These are phyloP conservation scores for Phialophora verrucosa DNA, from an alignment of 2,329 filamentous ascomycete genomes.

Conservation along the genomic window DNA sequence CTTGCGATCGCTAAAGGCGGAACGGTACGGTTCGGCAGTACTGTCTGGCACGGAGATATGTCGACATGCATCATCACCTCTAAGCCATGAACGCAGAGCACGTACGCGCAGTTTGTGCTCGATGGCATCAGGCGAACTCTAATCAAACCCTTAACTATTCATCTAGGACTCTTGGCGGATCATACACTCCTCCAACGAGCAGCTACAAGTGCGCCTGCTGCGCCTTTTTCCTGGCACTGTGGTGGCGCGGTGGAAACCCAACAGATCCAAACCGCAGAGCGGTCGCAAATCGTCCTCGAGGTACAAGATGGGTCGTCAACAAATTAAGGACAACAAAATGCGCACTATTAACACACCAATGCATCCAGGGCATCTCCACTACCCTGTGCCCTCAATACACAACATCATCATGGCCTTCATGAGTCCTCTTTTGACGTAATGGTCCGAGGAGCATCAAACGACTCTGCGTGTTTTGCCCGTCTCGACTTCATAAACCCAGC, in stretches of 20 bases:
- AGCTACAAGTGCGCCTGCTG: not conserved
- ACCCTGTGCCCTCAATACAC: not conserved
- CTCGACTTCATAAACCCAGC: slow-evolving; percentile 80
- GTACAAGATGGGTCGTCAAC: not conserved
- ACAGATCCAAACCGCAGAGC: not conserved
- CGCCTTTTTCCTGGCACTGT: not conserved
- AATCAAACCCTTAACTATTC: not conserved
- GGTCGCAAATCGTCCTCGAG: not conserved
- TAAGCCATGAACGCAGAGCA: not conserved
- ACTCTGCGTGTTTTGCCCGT: slow-evolving; percentile 66
- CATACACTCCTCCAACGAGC: not conserved
- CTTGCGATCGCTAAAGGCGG: not conserved
- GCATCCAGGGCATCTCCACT: not conserved
- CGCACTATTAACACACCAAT: not conserved
- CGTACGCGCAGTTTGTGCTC: not conserved
- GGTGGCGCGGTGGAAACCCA: no score
- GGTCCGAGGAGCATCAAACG: slow-evolving; percentile 41
- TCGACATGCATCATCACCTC: not conserved
- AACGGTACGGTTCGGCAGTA: slow-evolving; percentile 2
- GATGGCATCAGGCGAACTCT: not conserved
- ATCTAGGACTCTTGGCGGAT: not conserved
- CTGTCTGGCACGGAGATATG: not conserved
- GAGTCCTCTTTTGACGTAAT: not conserved
- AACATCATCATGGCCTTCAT: not conserved
- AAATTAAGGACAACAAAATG: not conserved